Evolutionary conservation across 345 rosid species (phyloP).

Genomic region (Eucalyptus microcorys): DNA sequence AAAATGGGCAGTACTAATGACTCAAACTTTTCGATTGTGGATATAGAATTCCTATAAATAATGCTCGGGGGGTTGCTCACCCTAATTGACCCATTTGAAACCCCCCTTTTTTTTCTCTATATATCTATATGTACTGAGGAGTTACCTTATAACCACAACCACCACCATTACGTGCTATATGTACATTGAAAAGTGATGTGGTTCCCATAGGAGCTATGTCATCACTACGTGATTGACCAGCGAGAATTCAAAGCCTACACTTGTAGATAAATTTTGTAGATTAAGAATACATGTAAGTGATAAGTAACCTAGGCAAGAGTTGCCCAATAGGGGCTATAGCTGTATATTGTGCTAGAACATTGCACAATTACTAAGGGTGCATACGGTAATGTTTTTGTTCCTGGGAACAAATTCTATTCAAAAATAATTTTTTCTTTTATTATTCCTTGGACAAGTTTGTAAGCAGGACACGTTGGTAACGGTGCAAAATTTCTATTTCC

Average conservation of each 20-base stretch:
- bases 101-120: not conserved
- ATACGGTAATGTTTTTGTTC: too few relatives aligned
- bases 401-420: too few relatives aligned
- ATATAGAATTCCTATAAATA: not conserved
- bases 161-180: not conserved
- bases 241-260: not conserved
- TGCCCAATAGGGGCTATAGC: not conserved
- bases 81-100: not conserved
- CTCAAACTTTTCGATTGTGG: not conserved
- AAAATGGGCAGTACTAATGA: not conserved
- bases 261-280: not conserved
- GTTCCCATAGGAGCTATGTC: not conserved
- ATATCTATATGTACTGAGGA: not conserved
- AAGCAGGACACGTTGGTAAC: rapidly evolving
- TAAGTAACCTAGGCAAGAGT: not conserved
- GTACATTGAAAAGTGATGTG: not conserved
- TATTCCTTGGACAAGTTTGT: too few relatives aligned
- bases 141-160: not conserved
- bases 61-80: not conserved
- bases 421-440: too few relatives aligned
- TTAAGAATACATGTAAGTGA: not conserved
- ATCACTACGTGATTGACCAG: not conserved
- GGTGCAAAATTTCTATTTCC: too few relatives aligned
- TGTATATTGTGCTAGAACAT: not conserved
- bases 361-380: not conserved